Base-by-base conservation (phyloP, 2,329 filamentous ascomycete species). In the Rhexocercosporidium sp. region DNA sequence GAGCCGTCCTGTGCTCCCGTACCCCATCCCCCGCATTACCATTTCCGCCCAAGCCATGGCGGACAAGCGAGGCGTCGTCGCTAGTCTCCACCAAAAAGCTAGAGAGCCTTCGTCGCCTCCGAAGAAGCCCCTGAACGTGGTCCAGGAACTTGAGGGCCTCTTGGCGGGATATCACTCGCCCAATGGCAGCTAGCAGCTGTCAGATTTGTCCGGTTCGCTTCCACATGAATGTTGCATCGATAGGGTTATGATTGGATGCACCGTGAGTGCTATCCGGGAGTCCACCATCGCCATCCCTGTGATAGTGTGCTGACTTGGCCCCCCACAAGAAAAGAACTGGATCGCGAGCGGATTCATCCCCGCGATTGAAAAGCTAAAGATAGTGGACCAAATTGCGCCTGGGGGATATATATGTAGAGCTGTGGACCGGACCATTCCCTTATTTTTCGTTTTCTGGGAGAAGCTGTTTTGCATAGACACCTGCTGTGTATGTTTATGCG, bases 161-260 rank as follows among this genome's bases (percentile, higher is more conserved):
- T 60, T 60, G 39, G 37, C 25, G 12, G 12, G 39, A 29, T n/a
- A n/a, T 47, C 39, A 20, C n/a, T 44, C 41, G 39, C 57, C 57
- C 57, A 60, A 60, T 60, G 57, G 57, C 39, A n/a, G 39, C 57
- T 60, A 39, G 57, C 39, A n/a, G 39, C 57, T 60, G 57, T 60
- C 57, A 46, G 1, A 46, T 31, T 22, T 20, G 53, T 25, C 22
- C 29, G 29, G 20, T 29, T 59, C 56, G 56, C 56, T 41, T 59
- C 56, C 22, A 59, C 56, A 11, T 44, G 6, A 16, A 16, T 9
- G 20, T 29, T 59, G 20, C 56, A n/a, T 25, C n/a, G 8, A 18
- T 20, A 12, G 18, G 39, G 3, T 44, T 8, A 11, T 44, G 12
- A 44, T 59, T 59, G 56, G 56, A 59, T 41, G 20, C 9, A 6